Evolutionary conservation across 1,139 yeast species (phyloP).

Genomic region (Diutina sp.): DNA sequence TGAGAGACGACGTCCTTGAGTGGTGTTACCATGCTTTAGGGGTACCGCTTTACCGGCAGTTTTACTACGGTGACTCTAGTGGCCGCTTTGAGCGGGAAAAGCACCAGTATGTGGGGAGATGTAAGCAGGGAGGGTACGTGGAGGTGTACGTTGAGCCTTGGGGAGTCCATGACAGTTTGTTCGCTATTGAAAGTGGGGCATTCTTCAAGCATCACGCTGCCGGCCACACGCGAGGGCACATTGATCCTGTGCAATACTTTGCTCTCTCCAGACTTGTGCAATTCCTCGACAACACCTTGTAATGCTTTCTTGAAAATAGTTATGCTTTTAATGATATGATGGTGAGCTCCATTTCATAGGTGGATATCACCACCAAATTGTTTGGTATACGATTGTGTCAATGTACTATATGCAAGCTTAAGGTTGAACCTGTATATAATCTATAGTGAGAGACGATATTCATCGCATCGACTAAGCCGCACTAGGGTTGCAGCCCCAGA

Average conservation of each 20-base stretch:
- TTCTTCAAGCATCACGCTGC: slow-evolving; percentile 5
- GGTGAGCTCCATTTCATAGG: no score
- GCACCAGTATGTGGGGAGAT: not conserved
- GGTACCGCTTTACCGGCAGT: not conserved
- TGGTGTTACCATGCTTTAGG: not conserved
- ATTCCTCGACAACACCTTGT: slow-evolving; percentile 5
- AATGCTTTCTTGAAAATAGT: not conserved
- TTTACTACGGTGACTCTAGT: not conserved
- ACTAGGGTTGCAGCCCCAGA: not conserved
- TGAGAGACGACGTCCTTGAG: slow-evolving; percentile 1
- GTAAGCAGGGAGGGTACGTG: slow-evolving; percentile 8
- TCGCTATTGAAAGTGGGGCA: slow-evolving; percentile 18
- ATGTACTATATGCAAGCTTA: no score
- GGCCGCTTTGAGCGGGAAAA: not conserved
- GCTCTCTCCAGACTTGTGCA: slow-evolving; percentile 5
- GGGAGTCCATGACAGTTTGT: slow-evolving; percentile 29
- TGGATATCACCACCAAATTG: no score
- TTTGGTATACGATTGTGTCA: no score
- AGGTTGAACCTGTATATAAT: not conserved
- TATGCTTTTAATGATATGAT: no score
- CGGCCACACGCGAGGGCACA: slow-evolving; percentile 5
- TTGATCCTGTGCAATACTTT: slow-evolving; percentile 8
- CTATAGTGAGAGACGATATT: not conserved
- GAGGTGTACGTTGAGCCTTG: slow-evolving; percentile 25
- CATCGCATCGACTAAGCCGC: not conserved